A percentile compares a stretch with the other conserved stretches of the same genome.
phyloP scores from a whole-genome alignment of 257 asterid genomes.

The Plectranthus barbatus region DNA sequence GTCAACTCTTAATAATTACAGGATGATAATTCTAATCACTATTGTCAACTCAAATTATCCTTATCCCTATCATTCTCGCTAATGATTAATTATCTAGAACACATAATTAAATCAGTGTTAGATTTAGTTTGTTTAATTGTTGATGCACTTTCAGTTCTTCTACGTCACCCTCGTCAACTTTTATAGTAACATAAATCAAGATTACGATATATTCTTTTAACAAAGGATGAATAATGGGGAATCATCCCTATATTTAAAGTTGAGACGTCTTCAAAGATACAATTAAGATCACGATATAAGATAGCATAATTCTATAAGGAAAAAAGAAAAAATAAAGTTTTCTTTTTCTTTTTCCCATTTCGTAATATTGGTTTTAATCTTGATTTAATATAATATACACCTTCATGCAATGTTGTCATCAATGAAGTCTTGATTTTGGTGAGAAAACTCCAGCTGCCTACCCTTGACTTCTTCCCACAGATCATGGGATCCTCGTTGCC shows the following conservation, averaged over 20 bases:
- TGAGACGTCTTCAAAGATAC: no score
- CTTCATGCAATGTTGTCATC: conserved; percentile 22
- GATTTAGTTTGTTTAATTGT: background rate
- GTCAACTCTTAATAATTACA: conserved; percentile 2
- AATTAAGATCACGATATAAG: no score
- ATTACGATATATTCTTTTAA: no score
- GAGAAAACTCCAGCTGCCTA: conserved; percentile 65
- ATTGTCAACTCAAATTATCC: background rate
- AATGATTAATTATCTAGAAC: no score
- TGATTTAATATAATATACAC: background rate
- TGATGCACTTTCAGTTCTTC: conserved; percentile 12
- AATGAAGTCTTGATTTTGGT: conserved; percentile 40
- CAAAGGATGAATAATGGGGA: no score
- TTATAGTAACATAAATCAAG: background rate
- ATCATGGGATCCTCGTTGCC: conserved; percentile 54
- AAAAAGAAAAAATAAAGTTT: background rate
- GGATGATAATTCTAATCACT: background rate
- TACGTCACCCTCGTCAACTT: background rate
- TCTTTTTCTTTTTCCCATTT: background rate
- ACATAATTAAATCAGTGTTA: no score
- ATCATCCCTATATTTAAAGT: no score
- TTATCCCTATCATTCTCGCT: no score
- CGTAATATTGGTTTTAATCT: background rate
- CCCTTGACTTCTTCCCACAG: conserved; percentile 58
- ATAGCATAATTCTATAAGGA: no score